Evolutionary conservation across 2,329 filamentous ascomycete species (phyloP).

Genomic region (Gliomastix tumulicola): DNA sequence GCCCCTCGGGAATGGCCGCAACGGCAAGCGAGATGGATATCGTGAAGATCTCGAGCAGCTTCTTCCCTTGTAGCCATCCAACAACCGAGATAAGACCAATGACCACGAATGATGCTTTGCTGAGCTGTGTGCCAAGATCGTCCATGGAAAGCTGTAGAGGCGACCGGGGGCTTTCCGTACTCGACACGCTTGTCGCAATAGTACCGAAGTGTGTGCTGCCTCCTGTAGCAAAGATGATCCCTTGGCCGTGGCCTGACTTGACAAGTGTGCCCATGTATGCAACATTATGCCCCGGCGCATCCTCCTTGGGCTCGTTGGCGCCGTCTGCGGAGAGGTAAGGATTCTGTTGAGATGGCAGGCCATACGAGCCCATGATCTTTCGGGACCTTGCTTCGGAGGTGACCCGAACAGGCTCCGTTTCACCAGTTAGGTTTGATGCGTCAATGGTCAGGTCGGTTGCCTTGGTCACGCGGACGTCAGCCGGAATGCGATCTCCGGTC

Average conservation of each 20-base stretch:
- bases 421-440: conserved; percentile 92
- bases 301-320: conserved; percentile 34
- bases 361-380: conserved; percentile 15
- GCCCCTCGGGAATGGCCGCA: conserved; percentile 89
- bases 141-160: conserved; percentile 96
- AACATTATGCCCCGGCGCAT: conserved; percentile 79
- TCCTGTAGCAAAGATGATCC: conserved; percentile 94
- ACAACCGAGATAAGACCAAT: conserved; percentile 90
- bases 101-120: conserved; percentile 92
- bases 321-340: not conserved
- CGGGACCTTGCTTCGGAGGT: conserved; percentile 50
- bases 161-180: conserved; percentile 91
- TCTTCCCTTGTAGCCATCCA: conserved; percentile 83
- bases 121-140: conserved; percentile 89
- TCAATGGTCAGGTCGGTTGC: conserved; percentile 89
- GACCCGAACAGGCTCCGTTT: conserved; percentile 88
- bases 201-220: conserved; percentile 92
- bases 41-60: conserved; percentile 89
- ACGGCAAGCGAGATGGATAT: conserved; percentile 96
- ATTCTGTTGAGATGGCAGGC: conserved; percentile 11
- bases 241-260: conserved; percentile 89
- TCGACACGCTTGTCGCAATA: conserved; percentile 87
- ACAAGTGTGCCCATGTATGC: conserved; percentile 98
- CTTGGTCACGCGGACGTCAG: conserved; percentile 89
- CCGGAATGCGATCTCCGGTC: conserved; percentile 92